Percentiles rank a stretch among this genome's conserved stretches.
phyloP scores from a whole-genome alignment of 2,329 filamentous ascomycete genomes.

The Gaeumannomyces tritici region DNA sequence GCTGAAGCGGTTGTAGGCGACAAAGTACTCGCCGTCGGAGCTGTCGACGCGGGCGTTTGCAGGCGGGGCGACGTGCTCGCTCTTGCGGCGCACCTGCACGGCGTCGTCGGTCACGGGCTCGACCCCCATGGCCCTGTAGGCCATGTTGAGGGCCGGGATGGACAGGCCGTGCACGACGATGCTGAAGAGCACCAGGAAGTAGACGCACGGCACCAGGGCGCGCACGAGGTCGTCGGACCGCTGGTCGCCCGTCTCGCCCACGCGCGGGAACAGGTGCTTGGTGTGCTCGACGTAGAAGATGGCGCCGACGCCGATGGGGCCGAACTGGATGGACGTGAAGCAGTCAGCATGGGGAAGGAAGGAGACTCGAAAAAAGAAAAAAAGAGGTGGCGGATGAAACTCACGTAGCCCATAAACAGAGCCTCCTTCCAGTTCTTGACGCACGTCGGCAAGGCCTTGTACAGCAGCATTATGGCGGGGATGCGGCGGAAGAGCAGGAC shows the following conservation, averaged over 20 bases:
- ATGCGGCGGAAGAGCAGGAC: slow-evolving; percentile 70
- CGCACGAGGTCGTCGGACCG: slow-evolving; percentile 23
- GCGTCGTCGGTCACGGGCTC: slow-evolving; percentile 32
- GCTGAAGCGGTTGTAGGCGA: slow-evolving; percentile 39
- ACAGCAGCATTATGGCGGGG: slow-evolving; percentile 65
- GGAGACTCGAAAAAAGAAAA: too few relatives aligned
- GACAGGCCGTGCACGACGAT: slow-evolving; percentile 38
- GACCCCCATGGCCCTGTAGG: slow-evolving; percentile 28
- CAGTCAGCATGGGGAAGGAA: background rate
- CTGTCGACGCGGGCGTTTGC: slow-evolving; percentile 26
- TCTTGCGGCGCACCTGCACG: slow-evolving; percentile 25
- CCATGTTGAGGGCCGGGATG: slow-evolving; percentile 29
- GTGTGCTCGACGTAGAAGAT: slow-evolving; percentile 75
- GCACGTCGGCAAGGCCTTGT: slow-evolving; percentile 73
- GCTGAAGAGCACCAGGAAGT: slow-evolving; percentile 30
- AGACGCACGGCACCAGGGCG: slow-evolving; percentile 27
- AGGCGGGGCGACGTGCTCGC: slow-evolving; percentile 24
- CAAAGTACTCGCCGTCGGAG: slow-evolving; percentile 25
- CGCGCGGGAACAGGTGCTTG: slow-evolving; percentile 27
- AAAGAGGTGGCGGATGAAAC: background rate
- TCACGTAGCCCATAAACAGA: slow-evolving; percentile 68
- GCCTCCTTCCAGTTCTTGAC: slow-evolving; percentile 57
- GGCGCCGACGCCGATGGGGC: slow-evolving; percentile 87
- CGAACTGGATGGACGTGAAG: slow-evolving; percentile 42
- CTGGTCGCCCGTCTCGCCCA: slow-evolving; percentile 22